These are phyloP conservation scores for Fraxinus baroniana DNA, from an alignment of 305 asterid species.

Conservation along the genomic window DNA sequence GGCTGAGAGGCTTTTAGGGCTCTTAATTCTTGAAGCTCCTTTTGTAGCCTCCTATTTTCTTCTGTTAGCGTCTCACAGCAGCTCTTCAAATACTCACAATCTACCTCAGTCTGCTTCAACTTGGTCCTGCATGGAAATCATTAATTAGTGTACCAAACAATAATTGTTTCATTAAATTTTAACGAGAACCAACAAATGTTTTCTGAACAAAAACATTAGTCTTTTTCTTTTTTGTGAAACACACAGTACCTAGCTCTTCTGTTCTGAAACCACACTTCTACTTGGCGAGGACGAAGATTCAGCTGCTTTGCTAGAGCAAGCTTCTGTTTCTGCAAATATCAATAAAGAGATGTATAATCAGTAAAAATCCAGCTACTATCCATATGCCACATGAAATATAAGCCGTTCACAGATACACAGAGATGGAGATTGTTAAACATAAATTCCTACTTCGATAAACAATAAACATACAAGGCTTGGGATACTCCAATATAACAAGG, in stretches of 20 bases:
- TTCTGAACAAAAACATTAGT: neutral
- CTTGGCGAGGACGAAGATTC: slow-evolving; percentile 89
- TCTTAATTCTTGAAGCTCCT: slow-evolving; percentile 82
- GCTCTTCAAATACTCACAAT: slow-evolving; percentile 86
- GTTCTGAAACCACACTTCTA: slow-evolving; percentile 96
- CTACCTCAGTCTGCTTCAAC: slow-evolving; percentile 94
- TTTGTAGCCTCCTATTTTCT: slow-evolving; percentile 76
- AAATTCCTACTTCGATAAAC: neutral
- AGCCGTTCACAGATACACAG: neutral
- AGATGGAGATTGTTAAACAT: neutral
- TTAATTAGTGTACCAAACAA: neutral
- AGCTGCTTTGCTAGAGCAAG: slow-evolving; percentile 71
- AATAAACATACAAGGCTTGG: neutral
- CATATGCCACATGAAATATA: neutral
- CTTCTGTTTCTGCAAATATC: slow-evolving; percentile 62
- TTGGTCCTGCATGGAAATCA: slow-evolving; percentile 57
- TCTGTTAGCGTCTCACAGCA: slow-evolving; percentile 82
- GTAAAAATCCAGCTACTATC: neutral
- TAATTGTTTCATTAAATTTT: slow-evolving; percentile 22
- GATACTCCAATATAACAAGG: too few species aligned
- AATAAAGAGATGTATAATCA: neutral
- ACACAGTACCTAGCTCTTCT: slow-evolving; percentile 77
- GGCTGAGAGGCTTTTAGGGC: slow-evolving; percentile 77
- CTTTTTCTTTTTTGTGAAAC: neutral
- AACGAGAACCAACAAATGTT: slow-evolving; percentile 20